Evolutionary conservation across 331 rosid species (phyloP), one percentile per base, ranked within the genome.

Genomic region (Quercus lobata): DNA sequence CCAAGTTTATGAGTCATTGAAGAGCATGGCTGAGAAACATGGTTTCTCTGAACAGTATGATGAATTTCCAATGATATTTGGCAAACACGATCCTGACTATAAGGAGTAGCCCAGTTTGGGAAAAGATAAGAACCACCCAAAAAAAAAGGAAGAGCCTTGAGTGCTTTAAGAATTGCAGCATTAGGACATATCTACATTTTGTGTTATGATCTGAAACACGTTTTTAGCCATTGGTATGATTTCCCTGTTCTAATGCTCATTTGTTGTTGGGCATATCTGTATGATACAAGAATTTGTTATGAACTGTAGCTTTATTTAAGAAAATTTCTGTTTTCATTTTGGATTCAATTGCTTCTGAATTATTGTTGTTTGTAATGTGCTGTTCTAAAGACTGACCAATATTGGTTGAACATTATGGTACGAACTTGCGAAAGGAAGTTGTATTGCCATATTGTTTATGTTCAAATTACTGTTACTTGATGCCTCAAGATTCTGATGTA

Each of bases 41-140:
- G 87, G 87, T 76, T 83, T 89, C 46, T 81, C 86, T 0, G 89
- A 89, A 57, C 87, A 85, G 81, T 83, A 78, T 19, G 89, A 89
- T 25, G 86, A 86, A 21, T 83, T 83, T 56, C 84, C 89, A 0
- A 35, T 89, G 41, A 71, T 80, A 54, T 82, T 25, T 73, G 85
- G 83, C 61, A 88, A 86, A 60, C 71, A 80, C 32, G 87, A 78
- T 27, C 71, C 76, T 29, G 78, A 76, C 75, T 81, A 37, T 21
- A 74, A 76, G 55, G 65, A 49, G 69, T 57, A 77, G 65, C 73
- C 66, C 12, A 34, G 41, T 49, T 27, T 5, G 74, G 46, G 69
- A 46, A 62, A 52, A 58, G 52, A 57, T 41, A 41, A 41, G 46
- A 8, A 41, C 46, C 46, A 41, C 46, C 46, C 46, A 62, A 21